Conservation (phyloP, 495 filamentous ascomycete genomes). For the Lasiosphaeria hispida region DNA sequence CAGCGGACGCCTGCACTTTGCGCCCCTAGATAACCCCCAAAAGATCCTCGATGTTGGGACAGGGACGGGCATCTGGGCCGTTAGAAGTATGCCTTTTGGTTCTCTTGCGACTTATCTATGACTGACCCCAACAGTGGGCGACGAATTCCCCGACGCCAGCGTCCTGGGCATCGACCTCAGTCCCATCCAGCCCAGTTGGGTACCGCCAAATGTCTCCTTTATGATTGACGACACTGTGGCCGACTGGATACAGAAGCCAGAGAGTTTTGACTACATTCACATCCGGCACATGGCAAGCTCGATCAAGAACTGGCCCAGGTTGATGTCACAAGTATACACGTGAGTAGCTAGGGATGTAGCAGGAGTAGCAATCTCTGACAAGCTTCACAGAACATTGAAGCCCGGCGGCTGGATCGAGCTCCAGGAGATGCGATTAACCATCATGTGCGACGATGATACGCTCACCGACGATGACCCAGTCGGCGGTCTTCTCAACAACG, state of each 20-base stretch:
- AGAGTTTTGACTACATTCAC: conserved; percentile 57
- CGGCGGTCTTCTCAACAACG: conserved; percentile 22
- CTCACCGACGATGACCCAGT: conserved; percentile 28
- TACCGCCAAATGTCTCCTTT: conserved; percentile 56
- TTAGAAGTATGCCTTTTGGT: conserved; percentile 40
- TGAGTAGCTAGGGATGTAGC: background rate
- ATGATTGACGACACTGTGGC: conserved; percentile 58
- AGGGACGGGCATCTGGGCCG: conserved; percentile 63
- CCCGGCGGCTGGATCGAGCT: conserved; percentile 56
- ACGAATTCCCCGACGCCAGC: conserved; percentile 17
- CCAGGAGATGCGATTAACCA: conserved; percentile 42
- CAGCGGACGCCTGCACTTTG: conserved; percentile 46
- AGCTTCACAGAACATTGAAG: conserved; percentile 6
- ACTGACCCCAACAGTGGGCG: conserved; percentile 9
- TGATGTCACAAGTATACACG: background rate
- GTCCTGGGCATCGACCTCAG: conserved; percentile 60
- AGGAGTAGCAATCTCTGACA: background rate
- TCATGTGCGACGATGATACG: conserved; percentile 42
- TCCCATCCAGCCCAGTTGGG: conserved; percentile 55
- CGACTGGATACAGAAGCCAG: conserved; percentile 46
- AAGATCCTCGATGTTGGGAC: conserved; percentile 58
- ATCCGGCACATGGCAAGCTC: conserved; percentile 46
- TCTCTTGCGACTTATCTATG: background rate
- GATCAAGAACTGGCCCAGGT: conserved; percentile 48
- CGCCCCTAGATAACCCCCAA: conserved; percentile 45